Base-by-base conservation (phyloP, 2,329 filamentous ascomycete genomes). In the Sclerotinia minor region DNA sequence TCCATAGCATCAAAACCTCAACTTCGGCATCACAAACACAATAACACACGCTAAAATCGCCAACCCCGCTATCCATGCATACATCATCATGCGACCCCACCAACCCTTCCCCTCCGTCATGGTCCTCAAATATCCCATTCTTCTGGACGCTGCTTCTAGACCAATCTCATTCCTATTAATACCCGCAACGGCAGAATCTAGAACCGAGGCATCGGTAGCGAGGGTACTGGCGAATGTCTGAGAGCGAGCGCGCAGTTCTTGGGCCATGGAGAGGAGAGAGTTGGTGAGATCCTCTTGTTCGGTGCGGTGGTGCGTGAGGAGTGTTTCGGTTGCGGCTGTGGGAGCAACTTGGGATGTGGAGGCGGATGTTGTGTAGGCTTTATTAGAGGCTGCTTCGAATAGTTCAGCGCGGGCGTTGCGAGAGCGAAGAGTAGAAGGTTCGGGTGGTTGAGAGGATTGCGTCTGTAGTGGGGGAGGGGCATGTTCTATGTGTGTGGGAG, bases 61-160 rank as follows among this genome's bases (percentile, higher is more conserved):
- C 70, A 97, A 78, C 41, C 87, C 92, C 74, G 89, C 91, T 60
- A 97, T 93, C 84, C 92, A 90, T 50, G 83, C 89, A 81, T 95
- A 97, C 69, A 97, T 82, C 79, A 94, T 83, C 82, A 96, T 86
- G 64, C 7, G 38, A 26, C 90, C 93, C 87, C 86, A 92, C 90
- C 91, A 96, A 0, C 93, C 93, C 77, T 90, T 89, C 4, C 93
- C 94, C 80, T 97, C 94, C 21, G 90, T 92, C 88, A 96, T 92
- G 64, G 84, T 84, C 73, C 87, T 83, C 76, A 98, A 78, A 74
- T 86, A 84, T 1, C 91, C 89, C 92, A 98, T 96, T 71, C 87
- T 83, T 71, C 87, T 85, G 65, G 87, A 87, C 4, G 94, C 92
- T 1, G 87, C 85, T 69, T 93, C 89, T 85, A 98, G 90, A 24